phyloP scores from a whole-genome alignment of 805 yeast genomes.

The Yamadazyma kitorensis region DNA sequence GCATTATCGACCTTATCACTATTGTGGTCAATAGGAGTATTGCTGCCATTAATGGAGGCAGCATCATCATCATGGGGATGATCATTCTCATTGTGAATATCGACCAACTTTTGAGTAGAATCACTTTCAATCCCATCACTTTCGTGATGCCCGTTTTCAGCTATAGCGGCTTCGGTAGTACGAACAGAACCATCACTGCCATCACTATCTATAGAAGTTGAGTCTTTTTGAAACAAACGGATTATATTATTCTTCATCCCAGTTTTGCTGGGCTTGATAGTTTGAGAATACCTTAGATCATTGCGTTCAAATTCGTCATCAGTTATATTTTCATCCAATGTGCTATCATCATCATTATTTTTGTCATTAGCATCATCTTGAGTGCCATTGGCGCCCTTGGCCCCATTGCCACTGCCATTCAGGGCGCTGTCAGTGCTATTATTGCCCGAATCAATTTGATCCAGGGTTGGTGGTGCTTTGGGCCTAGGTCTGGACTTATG shows the following conservation, averaged over 20 bases:
- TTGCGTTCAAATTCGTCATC: slow-evolving; percentile 4
- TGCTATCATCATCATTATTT: slow-evolving; percentile 18
- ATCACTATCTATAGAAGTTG: slow-evolving; percentile 8
- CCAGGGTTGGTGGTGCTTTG: no score
- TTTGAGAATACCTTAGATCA: slow-evolving; percentile 8
- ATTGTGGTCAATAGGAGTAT: not conserved
- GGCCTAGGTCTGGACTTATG: no score
- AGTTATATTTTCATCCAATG: not conserved
- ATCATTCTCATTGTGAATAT: no score
- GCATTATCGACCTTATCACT: not conserved
- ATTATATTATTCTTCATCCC: slow-evolving; percentile 9
- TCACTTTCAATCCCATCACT: slow-evolving; percentile 6
- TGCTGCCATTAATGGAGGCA: not conserved
- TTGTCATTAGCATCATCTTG: slow-evolving; percentile 3
- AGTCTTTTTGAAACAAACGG: slow-evolving; percentile 12
- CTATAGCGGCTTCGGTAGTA: slow-evolving; percentile 7
- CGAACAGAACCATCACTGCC: slow-evolving; percentile 13
- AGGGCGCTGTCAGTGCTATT: no score
- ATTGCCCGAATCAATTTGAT: no score
- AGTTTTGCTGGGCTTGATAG: slow-evolving; percentile 9
- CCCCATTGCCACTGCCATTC: no score
- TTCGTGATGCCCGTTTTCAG: not conserved
- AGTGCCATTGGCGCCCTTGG: no score
- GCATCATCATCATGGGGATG: not conserved
- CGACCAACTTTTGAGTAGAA: slow-evolving; percentile 7